These are phyloP conservation scores for Haberlea rhodopensis DNA, from an alignment of 257 asterid species.

Conservation along the genomic window DNA sequence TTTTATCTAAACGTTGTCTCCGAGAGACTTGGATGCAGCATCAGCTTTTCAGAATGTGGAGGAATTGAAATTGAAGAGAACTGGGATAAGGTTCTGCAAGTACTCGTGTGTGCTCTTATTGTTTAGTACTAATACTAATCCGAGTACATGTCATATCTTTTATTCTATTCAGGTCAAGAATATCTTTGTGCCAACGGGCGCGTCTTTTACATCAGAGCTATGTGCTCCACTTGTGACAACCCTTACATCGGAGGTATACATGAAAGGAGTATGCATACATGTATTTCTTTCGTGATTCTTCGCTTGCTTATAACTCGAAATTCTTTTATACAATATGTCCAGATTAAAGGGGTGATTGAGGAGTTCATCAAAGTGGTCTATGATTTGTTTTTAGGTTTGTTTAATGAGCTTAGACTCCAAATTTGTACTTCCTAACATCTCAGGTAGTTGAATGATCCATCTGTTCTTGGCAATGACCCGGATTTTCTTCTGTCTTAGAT, in stretches of 20 bases:
- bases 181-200: slow-evolving; percentile 63
- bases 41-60: slow-evolving; percentile 95
- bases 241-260: slow-evolving; percentile 95
- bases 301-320: too few species aligned
- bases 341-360: slow-evolving; percentile 80
- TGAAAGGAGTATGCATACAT: too few species aligned
- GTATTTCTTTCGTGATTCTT: too few species aligned
- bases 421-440: too few species aligned
- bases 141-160: too few species aligned
- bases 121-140: too few species aligned
- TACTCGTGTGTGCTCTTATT: too few species aligned
- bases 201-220: slow-evolving; percentile 61
- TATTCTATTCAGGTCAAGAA: slow-evolving; percentile 63
- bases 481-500: slow-evolving; percentile 47
- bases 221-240: slow-evolving; percentile 96
- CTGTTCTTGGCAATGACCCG: too few species aligned
- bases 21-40: slow-evolving; percentile 85
- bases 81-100: slow-evolving; percentile 94
- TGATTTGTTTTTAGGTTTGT: too few species aligned
- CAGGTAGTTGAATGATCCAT: too few species aligned
- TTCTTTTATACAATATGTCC: too few species aligned
- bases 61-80: slow-evolving; percentile 96
- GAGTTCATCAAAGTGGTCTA: slow-evolving; percentile 67
- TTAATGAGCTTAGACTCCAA: too few species aligned
- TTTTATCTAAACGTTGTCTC: slow-evolving; percentile 82